Conservation (phyloP, 495 filamentous ascomycete genomes). For the Staphylotrichum tortipilum region DNA sequence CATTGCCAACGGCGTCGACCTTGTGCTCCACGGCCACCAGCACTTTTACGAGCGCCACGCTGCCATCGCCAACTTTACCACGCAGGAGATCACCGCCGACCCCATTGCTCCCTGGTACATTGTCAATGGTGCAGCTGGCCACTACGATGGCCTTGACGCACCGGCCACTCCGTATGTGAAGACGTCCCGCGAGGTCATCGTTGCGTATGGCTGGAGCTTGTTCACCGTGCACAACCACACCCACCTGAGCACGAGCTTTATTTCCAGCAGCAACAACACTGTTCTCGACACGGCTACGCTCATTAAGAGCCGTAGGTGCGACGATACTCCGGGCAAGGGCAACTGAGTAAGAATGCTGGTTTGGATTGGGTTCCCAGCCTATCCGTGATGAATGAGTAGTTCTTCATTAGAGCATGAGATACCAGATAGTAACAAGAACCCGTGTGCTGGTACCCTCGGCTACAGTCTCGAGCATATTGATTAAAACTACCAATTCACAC, state of each 20-base stretch:
- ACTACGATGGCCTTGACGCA: constrained; percentile 27
- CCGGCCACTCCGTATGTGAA: not conserved
- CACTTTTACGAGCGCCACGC: constrained; percentile 42
- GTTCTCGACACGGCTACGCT: not conserved
- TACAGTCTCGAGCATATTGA: too few relatives aligned
- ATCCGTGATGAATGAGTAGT: too few relatives aligned
- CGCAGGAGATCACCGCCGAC: constrained; percentile 23
- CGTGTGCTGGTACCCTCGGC: too few relatives aligned
- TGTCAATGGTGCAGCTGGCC: constrained; percentile 39
- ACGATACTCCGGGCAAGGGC: not conserved
- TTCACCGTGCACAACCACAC: not conserved
- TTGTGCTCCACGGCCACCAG: constrained; percentile 43
- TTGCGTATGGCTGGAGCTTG: not conserved
- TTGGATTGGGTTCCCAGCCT: too few relatives aligned
- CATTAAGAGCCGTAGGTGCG: not conserved
- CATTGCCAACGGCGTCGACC: constrained; percentile 43
- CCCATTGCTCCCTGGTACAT: constrained; percentile 45
- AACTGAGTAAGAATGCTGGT: too few relatives aligned
- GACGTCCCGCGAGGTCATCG: not conserved
- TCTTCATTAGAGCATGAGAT: too few relatives aligned
- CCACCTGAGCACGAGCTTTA: not conserved
- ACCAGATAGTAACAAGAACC: too few relatives aligned
- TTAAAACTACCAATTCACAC: too few relatives aligned
- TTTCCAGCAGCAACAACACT: not conserved
- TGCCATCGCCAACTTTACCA: constrained; percentile 22